Percentiles rank a stretch among this genome's conserved stretches.
Conservation (phyloP, 371 early-diverging fungal species). For the Mortierella sp. region DNA sequence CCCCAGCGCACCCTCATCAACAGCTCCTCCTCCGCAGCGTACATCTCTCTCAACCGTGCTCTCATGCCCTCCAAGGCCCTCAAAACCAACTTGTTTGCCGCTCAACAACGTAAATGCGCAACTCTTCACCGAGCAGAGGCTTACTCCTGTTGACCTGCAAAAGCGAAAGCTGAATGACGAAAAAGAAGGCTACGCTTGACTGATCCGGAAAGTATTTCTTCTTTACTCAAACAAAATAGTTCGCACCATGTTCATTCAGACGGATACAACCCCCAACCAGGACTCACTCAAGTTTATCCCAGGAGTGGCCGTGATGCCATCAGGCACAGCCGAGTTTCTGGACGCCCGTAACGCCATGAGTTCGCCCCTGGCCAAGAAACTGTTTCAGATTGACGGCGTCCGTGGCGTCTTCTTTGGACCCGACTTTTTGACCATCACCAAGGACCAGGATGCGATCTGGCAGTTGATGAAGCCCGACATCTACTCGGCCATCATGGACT, state of each 20-base stretch:
- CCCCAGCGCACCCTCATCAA: slow-evolving; percentile 22
- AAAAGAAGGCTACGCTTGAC: not conserved
- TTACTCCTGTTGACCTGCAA: not conserved
- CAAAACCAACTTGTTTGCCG: slow-evolving; percentile 34
- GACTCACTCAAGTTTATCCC: slow-evolving; percentile 96
- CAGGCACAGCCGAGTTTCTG: slow-evolving; percentile 80
- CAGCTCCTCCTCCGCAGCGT: slow-evolving; percentile 17
- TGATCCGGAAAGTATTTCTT: not conserved
- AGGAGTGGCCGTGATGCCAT: slow-evolving; percentile 81
- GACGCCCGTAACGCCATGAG: slow-evolving; percentile 80
- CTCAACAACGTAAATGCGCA: slow-evolving; percentile 41
- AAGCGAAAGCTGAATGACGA: not conserved
- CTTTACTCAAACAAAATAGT: slow-evolving; percentile 54
- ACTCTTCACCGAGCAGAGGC: not conserved
- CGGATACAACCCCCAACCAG: slow-evolving; percentile 93
- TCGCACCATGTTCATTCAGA: slow-evolving; percentile 95
- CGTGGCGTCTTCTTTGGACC: slow-evolving; percentile 89
- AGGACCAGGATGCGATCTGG: slow-evolving; percentile 89
- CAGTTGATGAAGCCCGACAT: slow-evolving; percentile 95
- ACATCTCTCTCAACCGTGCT: slow-evolving; percentile 4
- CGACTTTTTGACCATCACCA: slow-evolving; percentile 95
- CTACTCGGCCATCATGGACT: slow-evolving; percentile 96
- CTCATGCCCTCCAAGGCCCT: slow-evolving; percentile 20
- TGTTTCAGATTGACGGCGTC: slow-evolving; percentile 94
- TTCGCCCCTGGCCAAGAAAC: slow-evolving; percentile 90